A percentile compares a stretch with the other conserved stretches of the same genome.
Evolutionary conservation across 106 monocot species (phyloP).

Genomic region (Amphibolis antarctica): DNA sequence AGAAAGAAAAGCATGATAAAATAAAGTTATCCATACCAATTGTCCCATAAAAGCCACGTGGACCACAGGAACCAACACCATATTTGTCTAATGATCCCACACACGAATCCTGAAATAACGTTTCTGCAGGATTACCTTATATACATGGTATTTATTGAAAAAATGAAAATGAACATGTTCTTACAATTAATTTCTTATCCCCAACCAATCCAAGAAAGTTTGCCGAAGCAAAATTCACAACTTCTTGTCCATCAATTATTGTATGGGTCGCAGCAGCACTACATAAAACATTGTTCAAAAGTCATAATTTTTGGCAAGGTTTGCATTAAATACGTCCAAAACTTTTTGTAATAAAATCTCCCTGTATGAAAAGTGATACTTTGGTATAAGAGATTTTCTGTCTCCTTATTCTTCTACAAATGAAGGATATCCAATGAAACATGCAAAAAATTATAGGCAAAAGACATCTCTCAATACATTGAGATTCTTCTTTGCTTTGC

Average conservation of each 20-base stretch:
- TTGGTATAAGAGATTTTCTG: no score
- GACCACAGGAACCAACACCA: constrained; percentile 98
- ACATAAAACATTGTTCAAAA: constrained; percentile 7
- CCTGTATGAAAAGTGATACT: no score
- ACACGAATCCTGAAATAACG: constrained; percentile 59
- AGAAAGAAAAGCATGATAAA: neutral
- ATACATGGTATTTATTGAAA: neutral
- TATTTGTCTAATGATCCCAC: constrained; percentile 86
- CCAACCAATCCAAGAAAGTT: constrained; percentile 97
- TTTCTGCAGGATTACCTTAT: neutral
- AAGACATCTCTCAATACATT: no score
- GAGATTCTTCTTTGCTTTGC: no score
- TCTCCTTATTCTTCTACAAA: no score
- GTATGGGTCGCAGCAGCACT: constrained; percentile 90
- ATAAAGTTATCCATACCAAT: constrained; percentile 39
- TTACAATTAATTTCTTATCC: constrained; percentile 78
- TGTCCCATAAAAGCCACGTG: constrained; percentile 94
- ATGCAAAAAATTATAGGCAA: no score
- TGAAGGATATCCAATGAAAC: no score
- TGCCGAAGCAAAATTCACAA: constrained; percentile 92
- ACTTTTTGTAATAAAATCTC: no score
- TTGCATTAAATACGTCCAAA: no score
- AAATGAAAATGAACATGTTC: constrained; percentile 6
- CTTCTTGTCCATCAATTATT: constrained; percentile 77
- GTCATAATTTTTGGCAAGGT: no score